Evolutionary conservation across 257 asterid genomes (phyloP).

Genomic region (Lavandula angustifolia): DNA sequence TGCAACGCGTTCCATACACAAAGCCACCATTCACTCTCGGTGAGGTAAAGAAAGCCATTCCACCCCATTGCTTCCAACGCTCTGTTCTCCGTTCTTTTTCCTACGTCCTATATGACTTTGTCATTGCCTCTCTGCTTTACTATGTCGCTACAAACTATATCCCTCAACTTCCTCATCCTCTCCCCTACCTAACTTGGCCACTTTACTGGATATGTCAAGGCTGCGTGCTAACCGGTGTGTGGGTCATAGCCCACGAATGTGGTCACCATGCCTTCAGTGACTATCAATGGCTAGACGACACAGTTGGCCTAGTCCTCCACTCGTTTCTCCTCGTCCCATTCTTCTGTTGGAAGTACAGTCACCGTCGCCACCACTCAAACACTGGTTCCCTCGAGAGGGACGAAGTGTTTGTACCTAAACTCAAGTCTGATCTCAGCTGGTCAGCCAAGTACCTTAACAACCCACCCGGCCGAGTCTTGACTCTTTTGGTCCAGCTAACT

Average conservation of each 20-base stretch:
- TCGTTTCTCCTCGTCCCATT: constrained; percentile 48
- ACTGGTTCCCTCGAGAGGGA: constrained; percentile 79
- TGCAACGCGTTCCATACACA: constrained; percentile 61
- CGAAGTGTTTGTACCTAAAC: constrained; percentile 75
- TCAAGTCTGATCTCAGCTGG: constrained; percentile 45
- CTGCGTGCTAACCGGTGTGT: constrained; percentile 67
- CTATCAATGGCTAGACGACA: constrained; percentile 36
- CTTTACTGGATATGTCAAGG: constrained; percentile 72
- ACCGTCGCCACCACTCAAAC: constrained; percentile 65
- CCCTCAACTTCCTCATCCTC: constrained; percentile 57
- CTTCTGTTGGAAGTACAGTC: constrained; percentile 57
- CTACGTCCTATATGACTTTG: constrained; percentile 57
- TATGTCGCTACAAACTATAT: constrained; percentile 60
- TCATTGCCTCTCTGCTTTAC: constrained; percentile 59
- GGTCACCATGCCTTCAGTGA: constrained; percentile 38
- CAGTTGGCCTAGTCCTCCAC: constrained; percentile 45
- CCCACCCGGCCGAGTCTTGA: constrained; percentile 61
- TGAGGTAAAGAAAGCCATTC: constrained; percentile 78
- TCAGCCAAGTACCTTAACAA: constrained; percentile 55
- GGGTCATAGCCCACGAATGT: constrained; percentile 39
- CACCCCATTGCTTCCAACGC: constrained; percentile 84
- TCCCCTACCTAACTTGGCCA: constrained; percentile 67
- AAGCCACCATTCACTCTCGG: constrained; percentile 79
- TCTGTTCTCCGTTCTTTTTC: constrained; percentile 81
- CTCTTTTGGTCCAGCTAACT: constrained; percentile 51